Percentiles rank a stretch among this genome's conserved stretches.
Evolutionary conservation across 805 yeast genomes (phyloP).

Genomic region (Pichia manshurica): DNA sequence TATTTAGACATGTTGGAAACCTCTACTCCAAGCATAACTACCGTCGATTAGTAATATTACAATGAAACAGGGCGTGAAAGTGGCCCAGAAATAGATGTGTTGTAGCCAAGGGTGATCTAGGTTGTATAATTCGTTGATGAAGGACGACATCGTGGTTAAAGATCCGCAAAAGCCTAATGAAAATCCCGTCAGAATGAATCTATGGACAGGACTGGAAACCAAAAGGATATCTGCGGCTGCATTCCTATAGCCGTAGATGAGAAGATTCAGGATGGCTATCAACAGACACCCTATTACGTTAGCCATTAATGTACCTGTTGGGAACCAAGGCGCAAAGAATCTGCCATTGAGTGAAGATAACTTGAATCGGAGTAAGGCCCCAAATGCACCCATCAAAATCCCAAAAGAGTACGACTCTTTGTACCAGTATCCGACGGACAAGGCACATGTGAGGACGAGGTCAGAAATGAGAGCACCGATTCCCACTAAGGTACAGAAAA

Average conservation of each 20-base stretch:
- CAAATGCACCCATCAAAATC: constrained; percentile 66
- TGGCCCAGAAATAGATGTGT: constrained; percentile 46
- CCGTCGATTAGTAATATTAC: constrained; percentile 60
- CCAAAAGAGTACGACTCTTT: constrained; percentile 65
- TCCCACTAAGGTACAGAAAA: constrained; percentile 18
- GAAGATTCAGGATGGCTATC: constrained; percentile 18
- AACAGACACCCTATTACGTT: constrained; percentile 25
- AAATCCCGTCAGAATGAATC: constrained; percentile 22
- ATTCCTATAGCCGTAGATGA: constrained; percentile 16
- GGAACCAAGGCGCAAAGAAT: constrained; percentile 37
- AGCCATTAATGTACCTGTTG: constrained; percentile 45
- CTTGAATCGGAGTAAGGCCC: constrained; percentile 53
- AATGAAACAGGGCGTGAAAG: constrained; percentile 44
- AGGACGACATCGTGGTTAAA: constrained; percentile 58
- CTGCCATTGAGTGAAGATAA: constrained; percentile 46
- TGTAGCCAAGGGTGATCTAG: constrained; percentile 23
- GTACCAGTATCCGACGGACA: constrained; percentile 37
- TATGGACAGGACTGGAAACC: constrained; percentile 14
- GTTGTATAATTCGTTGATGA: constrained; percentile 55
- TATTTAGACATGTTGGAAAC: constrained; percentile 21
- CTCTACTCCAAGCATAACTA: constrained; percentile 62
- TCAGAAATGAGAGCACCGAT: constrained; percentile 31
- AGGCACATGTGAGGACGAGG: constrained; percentile 37
- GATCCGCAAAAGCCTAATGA: constrained; percentile 28
- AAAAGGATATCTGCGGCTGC: constrained; percentile 4